phyloP scores from a whole-genome alignment of 2,329 filamentous ascomycete genomes.

The Mycosphaerelloides madeirae region DNA sequence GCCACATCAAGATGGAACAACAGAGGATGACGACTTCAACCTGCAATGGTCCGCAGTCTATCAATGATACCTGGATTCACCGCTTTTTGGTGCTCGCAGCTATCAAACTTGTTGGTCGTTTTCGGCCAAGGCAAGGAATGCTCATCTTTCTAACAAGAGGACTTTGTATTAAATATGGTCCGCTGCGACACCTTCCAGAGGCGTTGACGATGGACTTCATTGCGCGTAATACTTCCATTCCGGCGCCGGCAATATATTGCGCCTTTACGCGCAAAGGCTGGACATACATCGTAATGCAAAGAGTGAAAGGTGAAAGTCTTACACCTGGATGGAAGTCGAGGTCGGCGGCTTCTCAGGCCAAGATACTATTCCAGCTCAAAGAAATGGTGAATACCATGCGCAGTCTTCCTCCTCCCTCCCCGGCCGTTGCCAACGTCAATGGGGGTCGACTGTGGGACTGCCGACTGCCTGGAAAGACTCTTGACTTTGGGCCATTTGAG shows the following conservation, averaged over 20 bases:
- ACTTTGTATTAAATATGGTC: slow-evolving; percentile 7
- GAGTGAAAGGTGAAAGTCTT: slow-evolving; percentile 2
- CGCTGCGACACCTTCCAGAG: slow-evolving; percentile 4
- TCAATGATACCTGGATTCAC: slow-evolving; percentile 1
- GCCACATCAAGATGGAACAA: not conserved
- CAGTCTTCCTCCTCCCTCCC: not conserved
- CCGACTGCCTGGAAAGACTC: slow-evolving; percentile 1
- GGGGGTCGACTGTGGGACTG: slow-evolving; percentile 8
- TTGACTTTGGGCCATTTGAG: slow-evolving; percentile 11
- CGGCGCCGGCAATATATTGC: slow-evolving; percentile 11
- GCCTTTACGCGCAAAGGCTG: slow-evolving; percentile 5
- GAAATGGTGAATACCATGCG: slow-evolving; percentile 3
- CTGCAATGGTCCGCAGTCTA: not conserved
- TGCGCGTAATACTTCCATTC: slow-evolving; percentile 8
- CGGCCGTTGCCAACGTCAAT: slow-evolving; percentile 4
- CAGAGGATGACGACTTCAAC: not conserved
- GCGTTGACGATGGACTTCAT: slow-evolving; percentile 10
- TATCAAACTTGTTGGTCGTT: slow-evolving; percentile 2
- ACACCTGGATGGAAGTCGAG: slow-evolving; percentile 1
- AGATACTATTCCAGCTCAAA: slow-evolving; percentile 9
- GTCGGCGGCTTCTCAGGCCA: slow-evolving; percentile 1
- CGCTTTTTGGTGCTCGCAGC: slow-evolving; percentile 1
- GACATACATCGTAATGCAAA: slow-evolving; percentile 10
- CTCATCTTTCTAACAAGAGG: not conserved
- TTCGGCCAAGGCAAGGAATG: not conserved